Evolutionary conservation across 345 rosid genomes (phyloP).

Genomic region (Ceriops tagal): DNA sequence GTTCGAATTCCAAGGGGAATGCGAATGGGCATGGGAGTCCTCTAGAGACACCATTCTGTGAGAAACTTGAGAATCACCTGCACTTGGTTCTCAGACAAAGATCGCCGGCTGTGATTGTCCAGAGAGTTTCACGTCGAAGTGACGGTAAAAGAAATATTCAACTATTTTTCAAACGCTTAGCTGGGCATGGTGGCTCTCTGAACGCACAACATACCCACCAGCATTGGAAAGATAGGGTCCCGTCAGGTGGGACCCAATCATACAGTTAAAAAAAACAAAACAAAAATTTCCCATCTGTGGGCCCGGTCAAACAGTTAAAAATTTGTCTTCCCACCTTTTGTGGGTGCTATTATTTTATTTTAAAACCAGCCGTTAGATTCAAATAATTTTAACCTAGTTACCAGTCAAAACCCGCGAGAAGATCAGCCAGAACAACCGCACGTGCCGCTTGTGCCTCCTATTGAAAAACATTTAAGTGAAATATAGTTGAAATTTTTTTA

Average conservation of each 20-base stretch:
- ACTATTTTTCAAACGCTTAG: not conserved
- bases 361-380: not conserved
- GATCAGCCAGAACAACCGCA: not conserved
- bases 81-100: not conserved
- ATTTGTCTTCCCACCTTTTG: not conserved
- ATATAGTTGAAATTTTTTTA: not conserved
- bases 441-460: not conserved
- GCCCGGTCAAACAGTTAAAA: not conserved
- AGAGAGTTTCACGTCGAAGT: too few species aligned
- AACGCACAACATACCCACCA: too few species aligned
- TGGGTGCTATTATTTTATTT: not conserved
- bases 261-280: not conserved
- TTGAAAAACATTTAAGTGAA: too few species aligned
- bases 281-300: not conserved
- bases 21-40: conserved; percentile 45
- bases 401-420: too few species aligned
- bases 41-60: conserved; percentile 62
- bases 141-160: too few species aligned
- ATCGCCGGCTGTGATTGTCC: too few species aligned
- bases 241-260: not conserved
- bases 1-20: conserved; percentile 29
- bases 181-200: not conserved
- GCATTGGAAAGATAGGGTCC: not conserved
- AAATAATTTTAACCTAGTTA: too few species aligned
- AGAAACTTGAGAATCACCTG: not conserved